Evolutionary conservation across 75 land plant genomes (phyloP).

Genomic region (Adiantum capillusveneris): DNA sequence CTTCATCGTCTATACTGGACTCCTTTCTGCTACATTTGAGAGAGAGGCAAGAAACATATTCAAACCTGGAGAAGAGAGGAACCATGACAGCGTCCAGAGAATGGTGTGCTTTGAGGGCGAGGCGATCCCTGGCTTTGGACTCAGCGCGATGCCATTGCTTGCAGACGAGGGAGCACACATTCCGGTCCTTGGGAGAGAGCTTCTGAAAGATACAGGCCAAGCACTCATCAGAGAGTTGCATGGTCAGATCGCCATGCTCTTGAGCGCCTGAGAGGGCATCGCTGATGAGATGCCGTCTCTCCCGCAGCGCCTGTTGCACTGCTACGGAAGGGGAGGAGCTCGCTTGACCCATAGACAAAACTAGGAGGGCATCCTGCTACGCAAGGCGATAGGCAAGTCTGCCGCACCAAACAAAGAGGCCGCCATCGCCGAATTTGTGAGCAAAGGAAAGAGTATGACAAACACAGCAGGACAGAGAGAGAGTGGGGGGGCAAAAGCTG

Average conservation of each 20-base stretch:
- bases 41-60: slow-evolving; percentile 25
- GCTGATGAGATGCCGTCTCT: too few relatives aligned
- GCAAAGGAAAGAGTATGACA: too few relatives aligned
- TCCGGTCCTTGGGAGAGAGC: slow-evolving; percentile 26
- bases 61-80: slow-evolving; percentile 23
- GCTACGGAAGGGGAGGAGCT: too few relatives aligned
- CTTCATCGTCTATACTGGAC: slow-evolving; percentile 24
- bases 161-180: slow-evolving; percentile 47
- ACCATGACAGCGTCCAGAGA: slow-evolving; percentile 32
- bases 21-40: slow-evolving; percentile 39
- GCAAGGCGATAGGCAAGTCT: too few relatives aligned
- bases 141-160: slow-evolving; percentile 38
- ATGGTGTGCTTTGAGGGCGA: slow-evolving; percentile 27
- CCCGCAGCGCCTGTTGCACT: too few relatives aligned
- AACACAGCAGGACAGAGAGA: too few relatives aligned
- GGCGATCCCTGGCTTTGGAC: slow-evolving; percentile 28
- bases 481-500: too few relatives aligned
- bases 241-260: slow-evolving; percentile 24
- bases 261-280: too few relatives aligned
- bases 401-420: too few relatives aligned
- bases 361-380: too few relatives aligned
- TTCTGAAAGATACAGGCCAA: slow-evolving; percentile 27
- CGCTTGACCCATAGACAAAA: too few relatives aligned
- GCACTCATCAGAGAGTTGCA: slow-evolving; percentile 42
- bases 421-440: too few relatives aligned